A percentile compares a stretch with the other conserved stretches of the same genome.
Evolutionary conservation across 352 stramenopile genomes (phyloP).

Genomic region (Achlya hypogyna): DNA sequence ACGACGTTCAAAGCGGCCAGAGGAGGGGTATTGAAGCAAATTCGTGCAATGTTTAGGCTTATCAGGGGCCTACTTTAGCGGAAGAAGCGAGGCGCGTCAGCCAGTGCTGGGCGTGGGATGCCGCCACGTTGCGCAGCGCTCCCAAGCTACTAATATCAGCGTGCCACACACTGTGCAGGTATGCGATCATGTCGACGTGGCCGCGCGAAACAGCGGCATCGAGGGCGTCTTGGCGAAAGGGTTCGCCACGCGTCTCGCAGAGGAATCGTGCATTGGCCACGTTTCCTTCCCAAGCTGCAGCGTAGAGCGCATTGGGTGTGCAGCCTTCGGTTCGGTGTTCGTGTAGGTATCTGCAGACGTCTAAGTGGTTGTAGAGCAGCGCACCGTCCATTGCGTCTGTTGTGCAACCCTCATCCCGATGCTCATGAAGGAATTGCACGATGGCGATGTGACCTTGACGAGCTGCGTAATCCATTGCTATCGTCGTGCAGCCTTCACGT

Average conservation of each 20-base stretch:
- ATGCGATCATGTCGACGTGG: constrained; percentile 1
- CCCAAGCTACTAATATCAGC: neutral
- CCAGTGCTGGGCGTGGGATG: too few relatives aligned
- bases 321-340: constrained; percentile 32
- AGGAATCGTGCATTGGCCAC: neutral
- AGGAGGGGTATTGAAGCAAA: too few relatives aligned
- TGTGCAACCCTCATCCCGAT: constrained; percentile 15
- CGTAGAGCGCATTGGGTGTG: constrained; percentile 16
- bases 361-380: constrained; percentile 29
- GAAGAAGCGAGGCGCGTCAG: too few relatives aligned
- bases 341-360: constrained; percentile 42
- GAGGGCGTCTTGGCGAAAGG: neutral
- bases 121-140: neutral
- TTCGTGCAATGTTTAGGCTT: too few relatives aligned
- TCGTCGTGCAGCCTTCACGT: constrained; percentile 6
- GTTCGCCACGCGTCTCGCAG: neutral
- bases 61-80: too few relatives aligned
- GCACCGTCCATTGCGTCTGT: constrained; percentile 37
- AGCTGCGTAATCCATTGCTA: constrained; percentile 5
- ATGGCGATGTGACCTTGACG: neutral
- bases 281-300: neutral
- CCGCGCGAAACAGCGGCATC: neutral
- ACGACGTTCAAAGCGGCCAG: too few relatives aligned
- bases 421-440: constrained; percentile 9
- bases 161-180: constrained; percentile 1